A percentile compares a stretch with the other conserved stretches of the same genome.
phyloP scores from a whole-genome alignment of 2,329 filamentous ascomycete genomes.

The Fusarium sp. region DNA sequence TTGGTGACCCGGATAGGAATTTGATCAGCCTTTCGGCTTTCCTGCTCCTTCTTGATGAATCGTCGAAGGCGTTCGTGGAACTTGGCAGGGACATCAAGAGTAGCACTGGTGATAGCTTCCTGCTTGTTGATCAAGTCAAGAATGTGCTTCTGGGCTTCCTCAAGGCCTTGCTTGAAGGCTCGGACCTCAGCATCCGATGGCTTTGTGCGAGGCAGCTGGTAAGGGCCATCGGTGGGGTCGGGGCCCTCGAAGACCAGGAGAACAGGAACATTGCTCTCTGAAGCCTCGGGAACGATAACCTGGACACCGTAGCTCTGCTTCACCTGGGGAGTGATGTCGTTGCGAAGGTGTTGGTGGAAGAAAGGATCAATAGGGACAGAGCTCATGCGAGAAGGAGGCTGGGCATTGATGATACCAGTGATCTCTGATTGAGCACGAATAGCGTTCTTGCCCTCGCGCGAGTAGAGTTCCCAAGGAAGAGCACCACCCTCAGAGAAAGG shows the following conservation, averaged over 20 bases:
- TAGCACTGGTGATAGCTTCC: constrained; percentile 63
- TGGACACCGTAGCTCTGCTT: constrained; percentile 79
- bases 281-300: constrained; percentile 75
- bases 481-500: constrained; percentile 76
- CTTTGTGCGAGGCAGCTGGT: constrained; percentile 66
- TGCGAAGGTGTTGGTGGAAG: constrained; percentile 79
- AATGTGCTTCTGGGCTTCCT: constrained; percentile 69
- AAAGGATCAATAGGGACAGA: constrained; percentile 80
- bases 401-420: constrained; percentile 77
- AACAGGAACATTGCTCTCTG: constrained; percentile 70
- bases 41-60: constrained; percentile 75
- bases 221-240: constrained; percentile 60
- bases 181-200: constrained; percentile 64
- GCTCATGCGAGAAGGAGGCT: constrained; percentile 78
- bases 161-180: constrained; percentile 67
- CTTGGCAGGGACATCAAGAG: constrained; percentile 71
- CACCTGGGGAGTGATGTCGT: constrained; percentile 72
- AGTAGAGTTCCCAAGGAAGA: constrained; percentile 89
- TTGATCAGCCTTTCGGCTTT: constrained; percentile 66
- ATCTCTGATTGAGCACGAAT: constrained; percentile 82
- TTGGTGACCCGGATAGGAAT: constrained; percentile 72
- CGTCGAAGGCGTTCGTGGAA: constrained; percentile 73
- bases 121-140: constrained; percentile 70
- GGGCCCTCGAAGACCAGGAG: constrained; percentile 81
- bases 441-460: constrained; percentile 84